Percentiles rank a stretch among this genome's conserved stretches.
Evolutionary conservation across 2,329 filamentous ascomycete species (phyloP).

Genomic region (Colletotrichum tropicale): DNA sequence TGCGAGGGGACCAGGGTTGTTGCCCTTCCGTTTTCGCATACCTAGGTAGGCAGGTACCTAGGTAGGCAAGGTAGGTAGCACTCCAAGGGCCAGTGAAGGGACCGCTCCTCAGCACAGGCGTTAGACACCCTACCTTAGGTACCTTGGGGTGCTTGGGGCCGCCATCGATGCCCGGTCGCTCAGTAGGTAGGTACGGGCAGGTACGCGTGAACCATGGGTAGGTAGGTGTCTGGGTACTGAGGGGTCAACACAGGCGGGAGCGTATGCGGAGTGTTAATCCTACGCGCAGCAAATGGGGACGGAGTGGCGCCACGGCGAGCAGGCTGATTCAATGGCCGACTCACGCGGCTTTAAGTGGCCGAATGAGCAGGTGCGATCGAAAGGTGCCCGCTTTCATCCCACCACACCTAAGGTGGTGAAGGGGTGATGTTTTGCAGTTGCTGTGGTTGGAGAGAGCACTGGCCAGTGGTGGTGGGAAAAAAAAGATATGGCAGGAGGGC

Average conservation of each 20-base stretch:
- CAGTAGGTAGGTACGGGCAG: neutral
- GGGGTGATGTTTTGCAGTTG: neutral
- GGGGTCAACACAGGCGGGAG: neutral
- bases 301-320: neutral
- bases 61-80: neutral
- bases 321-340: neutral
- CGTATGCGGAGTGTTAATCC: neutral
- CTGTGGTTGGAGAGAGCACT: neutral
- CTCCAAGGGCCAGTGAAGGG: neutral
- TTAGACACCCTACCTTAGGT: neutral
- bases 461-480: neutral
- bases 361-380: neutral
- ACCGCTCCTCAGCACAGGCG: neutral
- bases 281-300: neutral
- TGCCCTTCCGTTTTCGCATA: constrained; percentile 12
- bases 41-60: neutral
- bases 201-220: neutral
- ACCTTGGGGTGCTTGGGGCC: neutral
- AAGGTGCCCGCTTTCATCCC: neutral
- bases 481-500: neutral
- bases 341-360: neutral
- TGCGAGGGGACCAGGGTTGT: constrained; percentile 16
- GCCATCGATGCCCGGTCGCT: neutral
- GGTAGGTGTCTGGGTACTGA: neutral
- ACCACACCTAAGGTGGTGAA: neutral